Evolutionary conservation across 495 filamentous ascomycete species (phyloP), one percentile per base, ranked within the genome.

Genomic region (Penicillium longicatenatum): DNA sequence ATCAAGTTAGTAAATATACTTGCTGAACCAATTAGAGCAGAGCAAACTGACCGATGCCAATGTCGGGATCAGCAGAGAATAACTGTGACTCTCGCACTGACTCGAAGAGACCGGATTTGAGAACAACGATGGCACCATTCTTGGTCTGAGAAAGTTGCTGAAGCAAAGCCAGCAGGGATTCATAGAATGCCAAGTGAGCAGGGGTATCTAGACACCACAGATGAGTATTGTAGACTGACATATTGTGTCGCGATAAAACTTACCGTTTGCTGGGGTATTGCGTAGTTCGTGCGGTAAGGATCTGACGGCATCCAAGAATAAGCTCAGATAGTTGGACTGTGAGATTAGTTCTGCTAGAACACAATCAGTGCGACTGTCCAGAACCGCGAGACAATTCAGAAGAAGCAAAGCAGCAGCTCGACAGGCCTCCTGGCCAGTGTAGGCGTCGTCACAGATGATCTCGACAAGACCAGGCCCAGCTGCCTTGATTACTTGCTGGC

Each of bases 21-120:
- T 19, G 8, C 7, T 31, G 5, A 44, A 31, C 22, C 12, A 21
- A 39, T 16, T 20, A 0, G 17, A 9, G 11, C 22, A 41, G 31
- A 1, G 55, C 56, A 41, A 67, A 76, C 84, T 65, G 60, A 90
- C 87, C 86, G 59, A 93, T 81, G 24, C 92, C 91, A 56, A 98
- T 84, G 71, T 99, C 94, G 6, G 95, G 93, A 71, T 99, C 94
- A 21, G 87, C 86, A n/a, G 86, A 82, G 69, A 98, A 98, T 12
- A 97, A 77, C 10, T 84, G 80, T 4, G 92, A 94, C 22, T 88
- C 82, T 20, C 87, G 87, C 22, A 97, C 79, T 0, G 89, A 81
- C 52, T 86, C 82, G 78, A 99, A 95, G n/a, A 99, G 82, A 51
- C 93, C 93, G 19, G 90, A 86, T 55, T 92, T 91, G 14, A 97